Conservation (phyloP, 805 yeast genomes). For the Starmerella etchellsii region DNA sequence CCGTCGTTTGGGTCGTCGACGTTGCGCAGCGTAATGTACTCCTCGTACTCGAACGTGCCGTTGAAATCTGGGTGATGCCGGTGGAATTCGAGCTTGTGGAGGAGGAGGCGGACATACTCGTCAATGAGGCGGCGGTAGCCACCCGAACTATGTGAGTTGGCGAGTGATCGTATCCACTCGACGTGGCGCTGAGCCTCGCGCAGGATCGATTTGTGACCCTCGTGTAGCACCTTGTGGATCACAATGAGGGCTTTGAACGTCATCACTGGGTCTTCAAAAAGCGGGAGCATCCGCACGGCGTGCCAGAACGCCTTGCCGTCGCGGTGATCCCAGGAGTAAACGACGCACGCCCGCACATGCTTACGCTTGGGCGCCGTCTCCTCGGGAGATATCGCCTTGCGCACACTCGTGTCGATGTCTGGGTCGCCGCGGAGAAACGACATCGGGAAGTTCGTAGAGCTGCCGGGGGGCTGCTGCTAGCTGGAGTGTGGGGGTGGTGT, state of each 20-base stretch:
- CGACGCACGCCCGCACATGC: slow-evolving; percentile 91
- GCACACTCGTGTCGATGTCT: slow-evolving; percentile 39
- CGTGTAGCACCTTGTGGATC: slow-evolving; percentile 87
- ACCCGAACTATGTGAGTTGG: slow-evolving; percentile 29
- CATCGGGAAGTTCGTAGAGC: slow-evolving; percentile 10
- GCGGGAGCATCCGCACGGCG: slow-evolving; percentile 62
- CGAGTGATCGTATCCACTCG: slow-evolving; percentile 65
- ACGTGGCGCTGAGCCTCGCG: slow-evolving; percentile 67
- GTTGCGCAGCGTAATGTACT: slow-evolving; percentile 72
- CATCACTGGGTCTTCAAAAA: slow-evolving; percentile 71
- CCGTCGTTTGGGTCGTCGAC: slow-evolving; percentile 95
- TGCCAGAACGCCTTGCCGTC: slow-evolving; percentile 77
- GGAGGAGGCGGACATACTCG: slow-evolving; percentile 59
- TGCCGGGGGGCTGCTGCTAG: no score
- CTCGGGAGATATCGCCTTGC: slow-evolving; percentile 74
- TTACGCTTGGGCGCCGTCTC: slow-evolving; percentile 91
- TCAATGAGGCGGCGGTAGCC: slow-evolving; percentile 58
- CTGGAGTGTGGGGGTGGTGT: no score
- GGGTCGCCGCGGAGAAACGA: slow-evolving; percentile 27
- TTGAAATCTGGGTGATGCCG: slow-evolving; percentile 75
- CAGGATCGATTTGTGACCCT: slow-evolving; percentile 83
- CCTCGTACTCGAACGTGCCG: slow-evolving; percentile 93
- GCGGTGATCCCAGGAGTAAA: slow-evolving; percentile 91
- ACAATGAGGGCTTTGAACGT: slow-evolving; percentile 74
- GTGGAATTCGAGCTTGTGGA: slow-evolving; percentile 71